phyloP scores from a whole-genome alignment of 169 alveolate genomes.

The Cryptosporidium muris region DNA sequence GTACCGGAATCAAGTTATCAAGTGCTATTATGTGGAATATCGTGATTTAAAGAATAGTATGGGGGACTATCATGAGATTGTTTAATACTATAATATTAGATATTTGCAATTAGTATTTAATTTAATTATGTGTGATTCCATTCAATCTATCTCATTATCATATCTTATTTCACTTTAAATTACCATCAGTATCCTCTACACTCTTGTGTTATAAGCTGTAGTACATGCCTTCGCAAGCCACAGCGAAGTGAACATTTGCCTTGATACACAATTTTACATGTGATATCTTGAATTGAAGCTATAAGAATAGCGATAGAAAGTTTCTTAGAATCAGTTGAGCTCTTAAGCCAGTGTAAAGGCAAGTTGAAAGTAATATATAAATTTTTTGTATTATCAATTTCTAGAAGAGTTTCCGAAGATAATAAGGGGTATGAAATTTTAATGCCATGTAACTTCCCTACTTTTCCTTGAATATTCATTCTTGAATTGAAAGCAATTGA shows the following conservation, averaged over 20 bases:
- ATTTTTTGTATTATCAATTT: not conserved
- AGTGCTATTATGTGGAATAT: no score
- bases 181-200: constrained; percentile 19
- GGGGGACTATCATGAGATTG: no score
- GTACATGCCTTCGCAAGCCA: constrained; percentile 42
- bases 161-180: not conserved
- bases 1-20: no score
- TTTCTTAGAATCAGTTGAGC: constrained; percentile 26
- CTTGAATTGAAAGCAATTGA: constrained; percentile 29
- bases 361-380: constrained; percentile 15
- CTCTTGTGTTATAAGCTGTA: constrained; percentile 47
- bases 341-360: constrained; percentile 45
- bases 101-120: no score
- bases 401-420: not conserved
- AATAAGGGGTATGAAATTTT: not conserved
- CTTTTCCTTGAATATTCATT: not conserved
- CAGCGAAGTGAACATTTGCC: constrained; percentile 52
- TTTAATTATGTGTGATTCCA: no score
- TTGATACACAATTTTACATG: constrained; percentile 28
- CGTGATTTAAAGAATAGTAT: no score
- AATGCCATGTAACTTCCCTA: no score
- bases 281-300: constrained; percentile 8
- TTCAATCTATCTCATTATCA: no score
- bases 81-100: not conserved
- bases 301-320: constrained; percentile 21